Conservation (phyloP, 495 filamentous ascomycete species). For the Neurospora pannonica region DNA sequence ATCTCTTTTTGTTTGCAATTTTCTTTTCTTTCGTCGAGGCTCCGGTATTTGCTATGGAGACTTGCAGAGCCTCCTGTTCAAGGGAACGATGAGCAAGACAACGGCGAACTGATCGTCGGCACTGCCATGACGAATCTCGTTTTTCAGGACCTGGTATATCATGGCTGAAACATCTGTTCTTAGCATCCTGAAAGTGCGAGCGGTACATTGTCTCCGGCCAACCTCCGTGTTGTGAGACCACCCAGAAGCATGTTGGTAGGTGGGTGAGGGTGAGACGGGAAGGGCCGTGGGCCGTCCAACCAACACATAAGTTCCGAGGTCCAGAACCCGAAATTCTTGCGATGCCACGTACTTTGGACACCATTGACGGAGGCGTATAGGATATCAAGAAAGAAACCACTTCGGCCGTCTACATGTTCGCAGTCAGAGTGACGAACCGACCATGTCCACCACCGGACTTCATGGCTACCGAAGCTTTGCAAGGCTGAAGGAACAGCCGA, state of each 20-base stretch:
- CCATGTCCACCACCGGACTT: not conserved
- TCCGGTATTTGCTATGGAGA: not conserved
- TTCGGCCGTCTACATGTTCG: not conserved
- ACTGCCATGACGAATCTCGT: not conserved
- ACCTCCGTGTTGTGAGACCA: not conserved
- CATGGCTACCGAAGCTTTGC: not conserved
- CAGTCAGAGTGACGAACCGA: not conserved
- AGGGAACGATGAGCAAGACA: not conserved
- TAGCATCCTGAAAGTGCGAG: not conserved
- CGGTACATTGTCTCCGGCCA: not conserved
- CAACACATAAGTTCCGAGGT: not conserved
- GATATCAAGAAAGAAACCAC: not conserved
- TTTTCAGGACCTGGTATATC: not conserved
- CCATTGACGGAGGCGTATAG: not conserved
- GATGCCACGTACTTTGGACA: not conserved
- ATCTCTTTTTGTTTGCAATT: not conserved
- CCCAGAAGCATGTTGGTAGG: not conserved
- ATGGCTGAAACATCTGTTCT: not conserved
- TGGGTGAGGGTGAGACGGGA: not conserved
- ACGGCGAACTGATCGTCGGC: not conserved
- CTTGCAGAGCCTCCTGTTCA: not conserved
- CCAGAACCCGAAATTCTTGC: not conserved
- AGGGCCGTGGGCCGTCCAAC: not conserved
- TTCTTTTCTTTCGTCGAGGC: not conserved
- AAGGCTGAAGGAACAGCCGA: not conserved